phyloP scores from a whole-genome alignment of 2,329 filamentous ascomycete species.

The Oidium heveae region DNA sequence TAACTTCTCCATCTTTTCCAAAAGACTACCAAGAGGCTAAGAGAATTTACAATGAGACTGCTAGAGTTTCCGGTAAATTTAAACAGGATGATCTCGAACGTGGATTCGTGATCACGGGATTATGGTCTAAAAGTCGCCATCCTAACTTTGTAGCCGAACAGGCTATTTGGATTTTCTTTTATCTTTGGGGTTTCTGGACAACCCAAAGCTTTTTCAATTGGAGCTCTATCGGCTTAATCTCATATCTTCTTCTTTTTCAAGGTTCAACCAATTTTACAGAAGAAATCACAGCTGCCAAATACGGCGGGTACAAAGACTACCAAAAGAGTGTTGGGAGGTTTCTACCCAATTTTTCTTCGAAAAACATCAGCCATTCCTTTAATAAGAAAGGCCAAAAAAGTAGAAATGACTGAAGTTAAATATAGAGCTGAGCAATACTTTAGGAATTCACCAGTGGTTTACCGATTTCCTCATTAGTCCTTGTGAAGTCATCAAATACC shows the following conservation, averaged over 20 bases:
- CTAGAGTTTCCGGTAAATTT: conserved; percentile 39
- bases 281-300: conserved; percentile 53
- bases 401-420: too few species aligned
- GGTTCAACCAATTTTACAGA: conserved; percentile 77
- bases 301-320: conserved; percentile 68
- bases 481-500: too few species aligned
- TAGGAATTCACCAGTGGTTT: too few species aligned
- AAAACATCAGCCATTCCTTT: background rate
- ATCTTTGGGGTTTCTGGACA: conserved; percentile 64
- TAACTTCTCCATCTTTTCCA: background rate
- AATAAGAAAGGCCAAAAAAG: background rate
- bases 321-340: conserved; percentile 66
- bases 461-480: too few species aligned
- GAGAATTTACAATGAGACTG: conserved; percentile 43
- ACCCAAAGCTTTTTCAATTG: conserved; percentile 53
- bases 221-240: conserved; percentile 42
- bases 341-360: conserved; percentile 27
- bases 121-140: conserved; percentile 76
- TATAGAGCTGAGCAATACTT: too few species aligned
- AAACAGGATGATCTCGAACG: conserved; percentile 58
- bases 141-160: conserved; percentile 93
- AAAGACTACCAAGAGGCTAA: conserved; percentile 63
- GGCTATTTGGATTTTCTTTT: conserved; percentile 64
- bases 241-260: conserved; percentile 63
- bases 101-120: conserved; percentile 61